phyloP scores from a whole-genome alignment of 164 flowering plant species.

The Kingdonia uniflora region DNA sequence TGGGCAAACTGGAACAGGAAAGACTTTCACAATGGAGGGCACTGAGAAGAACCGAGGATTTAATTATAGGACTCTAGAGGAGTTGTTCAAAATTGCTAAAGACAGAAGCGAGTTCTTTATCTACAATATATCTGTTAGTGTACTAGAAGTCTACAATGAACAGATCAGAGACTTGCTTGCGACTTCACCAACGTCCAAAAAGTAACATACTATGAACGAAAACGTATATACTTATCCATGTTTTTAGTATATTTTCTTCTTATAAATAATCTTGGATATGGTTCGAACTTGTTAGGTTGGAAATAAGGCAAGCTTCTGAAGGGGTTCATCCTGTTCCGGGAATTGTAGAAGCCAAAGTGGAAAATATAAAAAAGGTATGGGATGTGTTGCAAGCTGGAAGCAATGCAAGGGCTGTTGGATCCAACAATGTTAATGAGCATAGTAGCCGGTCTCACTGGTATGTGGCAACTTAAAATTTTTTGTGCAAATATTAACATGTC shows the following conservation, averaged over 20 bases:
- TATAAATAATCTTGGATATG: too few species aligned
- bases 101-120: constrained; percentile 50
- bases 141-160: constrained; percentile 89
- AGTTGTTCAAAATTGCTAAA: constrained; percentile 45
- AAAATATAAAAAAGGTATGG: constrained; percentile 65
- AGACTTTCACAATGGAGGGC: constrained; percentile 95
- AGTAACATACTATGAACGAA: constrained; percentile 26
- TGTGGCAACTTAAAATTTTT: neutral
- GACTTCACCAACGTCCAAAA: constrained; percentile 53
- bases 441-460: constrained; percentile 97
- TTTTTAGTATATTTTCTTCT: too few species aligned
- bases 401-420: constrained; percentile 71
- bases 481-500: too few species aligned
- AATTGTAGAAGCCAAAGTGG: constrained; percentile 69
- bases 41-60: constrained; percentile 70
- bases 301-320: constrained; percentile 76
- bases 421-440: constrained; percentile 79
- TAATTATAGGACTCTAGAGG: constrained; percentile 72
- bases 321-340: constrained; percentile 86
- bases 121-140: constrained; percentile 72
- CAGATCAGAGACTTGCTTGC: constrained; percentile 82
- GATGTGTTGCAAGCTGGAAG: constrained; percentile 63
- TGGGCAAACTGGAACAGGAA: constrained; percentile 95
- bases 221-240: too few species aligned
- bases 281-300: constrained; percentile 44